These are phyloP conservation scores for Pseudogymnoascus pannorum DNA, from an alignment of 2,329 filamentous ascomycete species.

Conservation along the genomic window DNA sequence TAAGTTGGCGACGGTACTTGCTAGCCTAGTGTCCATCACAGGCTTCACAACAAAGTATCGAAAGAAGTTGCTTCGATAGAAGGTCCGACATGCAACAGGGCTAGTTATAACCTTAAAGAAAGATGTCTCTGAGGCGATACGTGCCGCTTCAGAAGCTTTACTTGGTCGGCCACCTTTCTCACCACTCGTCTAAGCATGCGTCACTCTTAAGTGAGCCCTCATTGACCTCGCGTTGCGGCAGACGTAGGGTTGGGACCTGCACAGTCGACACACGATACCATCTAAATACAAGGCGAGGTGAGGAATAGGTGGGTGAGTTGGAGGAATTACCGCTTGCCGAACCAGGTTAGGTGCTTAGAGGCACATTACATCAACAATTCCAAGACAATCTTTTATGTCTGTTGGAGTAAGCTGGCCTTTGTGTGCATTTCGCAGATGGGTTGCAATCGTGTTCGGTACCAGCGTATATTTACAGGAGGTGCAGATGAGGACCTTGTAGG, in stretches of 20 bases:
- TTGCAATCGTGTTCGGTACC: background rate
- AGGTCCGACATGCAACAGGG: background rate
- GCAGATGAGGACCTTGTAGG: conserved; percentile 1
- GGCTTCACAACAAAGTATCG: background rate
- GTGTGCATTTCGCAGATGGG: background rate
- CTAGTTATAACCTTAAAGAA: background rate
- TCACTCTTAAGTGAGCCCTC: background rate
- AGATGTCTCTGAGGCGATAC: background rate
- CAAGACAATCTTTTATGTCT: background rate
- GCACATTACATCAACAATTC: background rate
- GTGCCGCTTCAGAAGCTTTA: background rate
- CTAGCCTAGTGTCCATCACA: background rate
- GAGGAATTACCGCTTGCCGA: background rate
- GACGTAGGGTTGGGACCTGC: background rate
- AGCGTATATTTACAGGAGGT: background rate
- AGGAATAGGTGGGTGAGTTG: background rate
- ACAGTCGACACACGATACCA: background rate
- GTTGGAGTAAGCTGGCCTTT: background rate
- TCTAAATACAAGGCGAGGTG: background rate
- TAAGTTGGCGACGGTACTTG: too few species aligned
- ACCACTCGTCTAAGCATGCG: background rate
- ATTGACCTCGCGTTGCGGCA: background rate
- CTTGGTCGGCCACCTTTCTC: background rate
- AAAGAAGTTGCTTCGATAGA: background rate
- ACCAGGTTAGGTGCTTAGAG: background rate